phyloP scores from a whole-genome alignment of 306 rosid genomes.

The Quercus ilex region DNA sequence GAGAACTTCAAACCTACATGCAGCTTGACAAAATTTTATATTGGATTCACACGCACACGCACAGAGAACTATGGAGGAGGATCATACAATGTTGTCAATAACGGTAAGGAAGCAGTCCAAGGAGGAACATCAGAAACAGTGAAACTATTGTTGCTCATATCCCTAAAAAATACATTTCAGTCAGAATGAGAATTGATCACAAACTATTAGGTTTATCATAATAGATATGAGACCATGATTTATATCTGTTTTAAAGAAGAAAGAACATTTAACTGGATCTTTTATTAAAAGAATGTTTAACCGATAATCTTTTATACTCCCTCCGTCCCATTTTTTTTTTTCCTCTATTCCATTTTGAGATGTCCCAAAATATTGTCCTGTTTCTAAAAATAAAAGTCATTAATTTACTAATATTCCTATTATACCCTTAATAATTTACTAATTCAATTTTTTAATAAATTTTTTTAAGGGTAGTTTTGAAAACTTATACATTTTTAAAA shows the following conservation, averaged over 20 bases:
- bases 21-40: background rate
- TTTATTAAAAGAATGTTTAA: too few relatives aligned
- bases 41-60: background rate
- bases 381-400: too few relatives aligned
- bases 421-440: too few relatives aligned
- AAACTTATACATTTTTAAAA: too few relatives aligned
- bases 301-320: background rate
- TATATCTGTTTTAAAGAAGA: background rate
- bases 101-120: slow-evolving; percentile 38
- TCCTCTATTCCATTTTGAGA: too few relatives aligned
- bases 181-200: background rate
- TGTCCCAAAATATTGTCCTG: too few relatives aligned
- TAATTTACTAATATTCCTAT: too few relatives aligned
- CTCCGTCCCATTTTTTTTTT: too few relatives aligned
- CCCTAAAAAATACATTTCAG: slow-evolving; percentile 35
- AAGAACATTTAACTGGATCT: background rate
- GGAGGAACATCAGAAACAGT: slow-evolving; percentile 41
- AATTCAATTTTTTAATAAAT: too few relatives aligned
- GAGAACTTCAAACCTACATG: background rate
- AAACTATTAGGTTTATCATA: background rate
- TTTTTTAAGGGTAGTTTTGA: too few relatives aligned
- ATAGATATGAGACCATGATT: background rate
- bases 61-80: background rate
- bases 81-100: slow-evolving; percentile 58
- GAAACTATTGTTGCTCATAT: slow-evolving; percentile 60